Conservation (phyloP, 441 rosid species). For the Gossypium davidsonii region DNA sequence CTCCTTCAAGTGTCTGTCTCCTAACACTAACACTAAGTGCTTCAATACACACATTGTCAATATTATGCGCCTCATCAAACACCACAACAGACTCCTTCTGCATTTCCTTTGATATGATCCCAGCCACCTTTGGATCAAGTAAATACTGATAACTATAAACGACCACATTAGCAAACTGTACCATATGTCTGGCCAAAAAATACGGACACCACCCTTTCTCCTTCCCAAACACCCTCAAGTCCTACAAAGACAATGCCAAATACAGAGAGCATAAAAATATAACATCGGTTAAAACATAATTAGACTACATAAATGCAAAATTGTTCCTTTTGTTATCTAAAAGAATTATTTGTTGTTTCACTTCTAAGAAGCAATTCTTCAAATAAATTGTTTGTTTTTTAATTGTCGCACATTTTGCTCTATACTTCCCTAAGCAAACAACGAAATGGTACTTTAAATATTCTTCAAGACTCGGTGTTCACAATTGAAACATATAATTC, state of each 20-base stretch:
- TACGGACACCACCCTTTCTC: conserved; percentile 89
- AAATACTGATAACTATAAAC: conserved; percentile 93
- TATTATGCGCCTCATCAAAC: conserved; percentile 96
- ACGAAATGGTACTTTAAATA: not conserved
- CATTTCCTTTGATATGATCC: conserved; percentile 90
- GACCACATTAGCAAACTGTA: conserved; percentile 81
- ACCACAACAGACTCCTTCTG: conserved; percentile 89
- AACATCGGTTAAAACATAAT: not conserved
- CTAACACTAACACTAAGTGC: conserved; percentile 92
- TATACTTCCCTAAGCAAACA: not conserved
- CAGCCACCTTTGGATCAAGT: conserved; percentile 96
- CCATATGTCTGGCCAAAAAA: conserved; percentile 87
- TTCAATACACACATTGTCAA: conserved; percentile 92
- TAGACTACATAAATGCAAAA: not conserved
- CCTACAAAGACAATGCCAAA: conserved; percentile 31
- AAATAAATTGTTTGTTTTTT: not conserved
- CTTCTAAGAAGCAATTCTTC: not conserved
- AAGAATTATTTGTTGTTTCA: not conserved
- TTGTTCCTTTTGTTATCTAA: not conserved
- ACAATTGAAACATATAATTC: not conserved
- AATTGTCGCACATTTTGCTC: not conserved
- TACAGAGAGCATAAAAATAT: not conserved
- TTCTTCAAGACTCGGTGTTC: not conserved
- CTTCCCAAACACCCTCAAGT: conserved; percentile 76
- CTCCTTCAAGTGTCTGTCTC: conserved; percentile 88